These are phyloP conservation scores for Nyssa sinensis DNA, from an alignment of 148 eudicot species.

Conservation along the genomic window DNA sequence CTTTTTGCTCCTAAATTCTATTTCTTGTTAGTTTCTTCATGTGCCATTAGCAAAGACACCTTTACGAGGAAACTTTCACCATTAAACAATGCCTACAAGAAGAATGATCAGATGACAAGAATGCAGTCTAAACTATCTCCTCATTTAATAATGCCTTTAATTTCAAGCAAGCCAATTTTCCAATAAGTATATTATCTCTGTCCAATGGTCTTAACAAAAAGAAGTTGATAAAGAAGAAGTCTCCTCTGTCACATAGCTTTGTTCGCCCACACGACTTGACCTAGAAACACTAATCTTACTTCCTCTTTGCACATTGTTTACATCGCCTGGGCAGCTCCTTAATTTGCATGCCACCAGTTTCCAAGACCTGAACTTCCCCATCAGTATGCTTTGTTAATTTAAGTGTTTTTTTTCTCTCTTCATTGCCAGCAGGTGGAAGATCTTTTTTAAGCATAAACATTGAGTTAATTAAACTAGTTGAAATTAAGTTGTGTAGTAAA, in stretches of 20 bases:
- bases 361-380: too few species aligned
- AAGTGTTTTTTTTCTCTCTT: neutral
- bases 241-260: neutral
- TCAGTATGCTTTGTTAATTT: neutral
- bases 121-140: too few species aligned
- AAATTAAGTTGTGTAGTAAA: neutral
- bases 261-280: neutral
- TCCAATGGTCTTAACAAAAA: neutral
- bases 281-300: neutral
- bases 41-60: neutral
- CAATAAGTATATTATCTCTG: neutral
- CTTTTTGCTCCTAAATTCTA: neutral
- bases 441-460: neutral
- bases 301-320: neutral
- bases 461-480: neutral
- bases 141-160: too few species aligned
- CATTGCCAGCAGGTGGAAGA: neutral
- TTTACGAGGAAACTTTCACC: neutral
- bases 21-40: slow-evolving; percentile 14
- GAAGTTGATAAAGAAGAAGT: neutral
- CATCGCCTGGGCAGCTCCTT: too few species aligned
- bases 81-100: too few species aligned
- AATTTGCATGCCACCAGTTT: too few species aligned
- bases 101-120: too few species aligned
- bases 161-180: too few species aligned